A percentile compares a stretch with the other conserved stretches of the same genome.
Conservation (phyloP, 306 rosid genomes). For the Argentina anserina region DNA sequence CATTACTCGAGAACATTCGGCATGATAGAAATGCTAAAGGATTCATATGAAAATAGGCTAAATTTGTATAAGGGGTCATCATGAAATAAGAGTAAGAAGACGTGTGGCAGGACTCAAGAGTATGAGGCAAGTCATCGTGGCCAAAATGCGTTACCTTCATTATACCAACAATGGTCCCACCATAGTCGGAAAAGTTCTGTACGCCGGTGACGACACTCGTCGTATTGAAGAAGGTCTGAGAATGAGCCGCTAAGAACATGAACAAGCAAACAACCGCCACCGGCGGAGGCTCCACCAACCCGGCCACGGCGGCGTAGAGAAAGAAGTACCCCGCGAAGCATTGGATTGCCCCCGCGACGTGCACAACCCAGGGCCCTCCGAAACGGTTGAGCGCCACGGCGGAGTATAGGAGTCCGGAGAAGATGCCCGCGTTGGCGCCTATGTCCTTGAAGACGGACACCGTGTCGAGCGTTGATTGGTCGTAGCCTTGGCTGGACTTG, state of each 20-base stretch:
- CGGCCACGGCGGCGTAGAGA: constrained; percentile 73
- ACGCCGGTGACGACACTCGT: constrained; percentile 66
- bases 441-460: constrained; percentile 94
- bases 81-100: not conserved
- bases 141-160: constrained; percentile 52
- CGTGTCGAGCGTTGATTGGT: constrained; percentile 86
- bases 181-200: constrained; percentile 53
- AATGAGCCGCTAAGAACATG: constrained; percentile 60
- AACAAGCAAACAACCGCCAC: constrained; percentile 65
- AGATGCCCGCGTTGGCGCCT: constrained; percentile 76
- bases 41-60: not conserved
- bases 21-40: too few relatives aligned
- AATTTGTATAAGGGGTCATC: not conserved
- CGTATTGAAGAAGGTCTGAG: constrained; percentile 76
- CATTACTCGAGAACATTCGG: too few relatives aligned
- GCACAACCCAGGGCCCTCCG: constrained; percentile 71
- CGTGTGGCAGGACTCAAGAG: not conserved
- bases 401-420: constrained; percentile 76
- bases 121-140: not conserved
- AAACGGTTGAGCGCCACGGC: constrained; percentile 38
- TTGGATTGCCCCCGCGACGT: constrained; percentile 53
- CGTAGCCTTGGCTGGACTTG: constrained; percentile 68
- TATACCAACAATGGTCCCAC: constrained; percentile 86
- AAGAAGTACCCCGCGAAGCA: constrained; percentile 60
- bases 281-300: constrained; percentile 54